These are phyloP conservation scores for Puccinia novopanici DNA, from an alignment of 1,284 basidiomycete genomes.

Conservation along the genomic window DNA sequence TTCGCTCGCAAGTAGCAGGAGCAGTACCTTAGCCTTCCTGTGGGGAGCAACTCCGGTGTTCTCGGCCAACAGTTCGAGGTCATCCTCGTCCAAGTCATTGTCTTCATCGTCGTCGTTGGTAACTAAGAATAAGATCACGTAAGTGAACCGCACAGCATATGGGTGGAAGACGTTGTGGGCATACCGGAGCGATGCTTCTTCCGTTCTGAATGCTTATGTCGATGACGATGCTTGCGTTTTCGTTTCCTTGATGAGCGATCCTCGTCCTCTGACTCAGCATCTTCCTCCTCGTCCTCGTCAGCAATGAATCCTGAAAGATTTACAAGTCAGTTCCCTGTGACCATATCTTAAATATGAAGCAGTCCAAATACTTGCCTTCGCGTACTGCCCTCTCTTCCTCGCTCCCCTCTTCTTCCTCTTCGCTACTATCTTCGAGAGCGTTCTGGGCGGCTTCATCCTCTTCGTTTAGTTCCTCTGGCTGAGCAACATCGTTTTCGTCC, in stretches of 20 bases:
- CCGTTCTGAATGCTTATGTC: constrained; percentile 44
- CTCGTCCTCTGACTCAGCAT: constrained; percentile 40
- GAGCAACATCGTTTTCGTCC: background rate
- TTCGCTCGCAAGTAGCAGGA: background rate
- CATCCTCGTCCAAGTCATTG: constrained; percentile 86
- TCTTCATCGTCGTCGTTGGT: constrained; percentile 62
- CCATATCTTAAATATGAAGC: background rate
- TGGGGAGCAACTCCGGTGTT: constrained; percentile 72
- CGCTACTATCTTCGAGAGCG: constrained; percentile 47
- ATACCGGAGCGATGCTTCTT: constrained; percentile 50
- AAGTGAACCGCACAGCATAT: background rate
- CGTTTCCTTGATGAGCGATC: constrained; percentile 29
- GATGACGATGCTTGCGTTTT: constrained; percentile 42
- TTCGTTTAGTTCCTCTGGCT: constrained; percentile 3
- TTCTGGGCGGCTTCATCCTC: constrained; percentile 37
- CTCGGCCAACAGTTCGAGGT: constrained; percentile 89
- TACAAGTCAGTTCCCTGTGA: background rate
- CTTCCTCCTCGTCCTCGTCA: constrained; percentile 50
- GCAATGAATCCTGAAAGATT: constrained; percentile 43
- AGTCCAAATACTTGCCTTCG: constrained; percentile 30
- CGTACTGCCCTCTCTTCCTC: constrained; percentile 50
- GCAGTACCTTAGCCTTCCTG: constrained; percentile 54
- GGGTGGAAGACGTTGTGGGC: background rate
- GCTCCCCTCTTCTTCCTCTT: constrained; percentile 51
- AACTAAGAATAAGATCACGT: constrained; percentile 4